phyloP scores from a whole-genome alignment of 441 rosid genomes.

The Adansonia grandidieri region DNA sequence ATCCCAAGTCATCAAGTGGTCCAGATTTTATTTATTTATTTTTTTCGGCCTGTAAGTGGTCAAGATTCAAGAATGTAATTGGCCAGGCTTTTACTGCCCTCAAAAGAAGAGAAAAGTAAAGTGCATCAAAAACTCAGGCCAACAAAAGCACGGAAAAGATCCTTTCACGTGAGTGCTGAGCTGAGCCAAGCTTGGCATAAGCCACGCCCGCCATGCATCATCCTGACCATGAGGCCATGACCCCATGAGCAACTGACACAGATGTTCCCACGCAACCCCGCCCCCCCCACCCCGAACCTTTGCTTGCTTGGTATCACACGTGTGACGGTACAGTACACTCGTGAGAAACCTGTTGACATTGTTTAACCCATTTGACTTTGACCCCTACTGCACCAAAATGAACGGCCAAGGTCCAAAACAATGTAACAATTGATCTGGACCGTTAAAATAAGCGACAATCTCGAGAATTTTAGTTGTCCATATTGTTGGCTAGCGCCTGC shows the following conservation, averaged over 20 bases:
- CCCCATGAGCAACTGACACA: conserved; percentile 13
- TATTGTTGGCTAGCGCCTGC: conserved; percentile 33
- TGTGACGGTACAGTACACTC: conserved; percentile 35
- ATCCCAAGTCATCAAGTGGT: conserved; percentile 21
- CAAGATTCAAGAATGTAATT: conserved; percentile 3
- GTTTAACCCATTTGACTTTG: conserved; percentile 27
- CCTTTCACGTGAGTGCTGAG: conserved; percentile 46
- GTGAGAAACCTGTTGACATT: neutral
- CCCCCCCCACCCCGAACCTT: neutral
- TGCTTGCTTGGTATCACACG: conserved; percentile 22
- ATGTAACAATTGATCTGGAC: neutral
- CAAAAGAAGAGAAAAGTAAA: conserved; percentile 53
- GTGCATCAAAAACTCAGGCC: conserved; percentile 16
- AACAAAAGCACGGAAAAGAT: conserved; percentile 26
- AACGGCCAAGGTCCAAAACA: conserved; percentile 23
- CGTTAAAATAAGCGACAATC: conserved; percentile 38
- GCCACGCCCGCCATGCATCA: conserved; percentile 25
- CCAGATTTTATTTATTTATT: conserved; percentile 8
- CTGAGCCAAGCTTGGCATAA: conserved; percentile 28
- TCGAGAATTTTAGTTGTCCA: conserved; percentile 25
- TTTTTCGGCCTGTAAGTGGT: conserved; percentile 11
- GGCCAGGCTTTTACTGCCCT: conserved; percentile 17
- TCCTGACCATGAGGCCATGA: conserved; percentile 16
- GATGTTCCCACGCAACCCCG: neutral
- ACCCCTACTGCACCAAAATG: neutral